These are phyloP conservation scores for Poteriospumella lacustris DNA, from an alignment of 108 stramenopile genomes.

Conservation along the genomic window DNA sequence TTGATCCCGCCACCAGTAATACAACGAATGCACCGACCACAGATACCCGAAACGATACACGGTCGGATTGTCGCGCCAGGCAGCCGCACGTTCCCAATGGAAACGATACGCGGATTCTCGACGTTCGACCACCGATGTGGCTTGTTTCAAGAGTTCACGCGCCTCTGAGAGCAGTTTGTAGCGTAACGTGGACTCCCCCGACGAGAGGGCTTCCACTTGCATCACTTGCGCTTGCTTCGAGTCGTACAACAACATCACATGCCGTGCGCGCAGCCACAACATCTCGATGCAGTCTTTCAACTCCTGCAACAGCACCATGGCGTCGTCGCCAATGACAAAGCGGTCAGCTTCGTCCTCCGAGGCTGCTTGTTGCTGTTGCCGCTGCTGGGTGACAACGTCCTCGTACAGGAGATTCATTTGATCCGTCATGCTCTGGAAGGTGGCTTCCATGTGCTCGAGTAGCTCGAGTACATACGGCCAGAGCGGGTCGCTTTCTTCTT, in stretches of 20 bases:
- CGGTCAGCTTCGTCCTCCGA: not conserved
- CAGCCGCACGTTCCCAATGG: slow-evolving; percentile 17
- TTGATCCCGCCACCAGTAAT: slow-evolving; percentile 42
- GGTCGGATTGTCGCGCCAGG: slow-evolving; percentile 36
- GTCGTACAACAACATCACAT: slow-evolving; percentile 17
- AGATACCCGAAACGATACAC: slow-evolving; percentile 32
- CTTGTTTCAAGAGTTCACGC: slow-evolving; percentile 20
- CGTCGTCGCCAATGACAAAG: not conserved
- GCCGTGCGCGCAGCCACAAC: slow-evolving; percentile 10
- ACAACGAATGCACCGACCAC: slow-evolving; percentile 30
- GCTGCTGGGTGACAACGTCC: no score
- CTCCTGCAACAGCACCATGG: slow-evolving; percentile 11
- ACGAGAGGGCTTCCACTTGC: not conserved
- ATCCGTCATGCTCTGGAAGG: not conserved
- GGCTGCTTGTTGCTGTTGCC: no score
- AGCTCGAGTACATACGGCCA: slow-evolving; percentile 12
- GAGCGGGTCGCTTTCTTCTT: not conserved
- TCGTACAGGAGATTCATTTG: not conserved
- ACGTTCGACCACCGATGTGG: not conserved
- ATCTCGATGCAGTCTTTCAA: slow-evolving; percentile 1
- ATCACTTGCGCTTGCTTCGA: not conserved
- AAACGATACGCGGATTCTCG: slow-evolving; percentile 24
- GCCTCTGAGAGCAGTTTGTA: not conserved
- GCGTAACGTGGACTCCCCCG: not conserved
- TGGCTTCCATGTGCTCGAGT: not conserved